phyloP scores from a whole-genome alignment of 805 yeast species.

The Metschnikowia gelsemii region DNA sequence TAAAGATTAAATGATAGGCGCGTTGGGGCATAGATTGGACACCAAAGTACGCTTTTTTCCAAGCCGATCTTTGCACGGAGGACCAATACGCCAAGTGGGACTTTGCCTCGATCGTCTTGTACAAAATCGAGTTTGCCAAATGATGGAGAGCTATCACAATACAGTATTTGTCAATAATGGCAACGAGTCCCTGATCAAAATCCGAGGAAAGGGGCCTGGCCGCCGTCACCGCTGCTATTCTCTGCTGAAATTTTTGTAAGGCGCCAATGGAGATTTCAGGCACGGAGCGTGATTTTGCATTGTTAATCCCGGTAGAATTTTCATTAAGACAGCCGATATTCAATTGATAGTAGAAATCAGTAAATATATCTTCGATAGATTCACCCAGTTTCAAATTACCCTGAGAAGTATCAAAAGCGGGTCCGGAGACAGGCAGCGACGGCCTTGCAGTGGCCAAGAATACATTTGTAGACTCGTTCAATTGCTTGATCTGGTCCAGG shows the following conservation, averaged over 20 bases:
- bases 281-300: slow-evolving; percentile 12
- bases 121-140: slow-evolving; percentile 34
- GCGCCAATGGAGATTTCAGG: slow-evolving; percentile 16
- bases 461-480: slow-evolving; percentile 22
- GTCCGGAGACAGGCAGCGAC: too few species aligned
- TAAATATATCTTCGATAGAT: slow-evolving; percentile 15
- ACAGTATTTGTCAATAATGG: slow-evolving; percentile 27
- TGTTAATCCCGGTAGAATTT: too few species aligned
- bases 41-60: slow-evolving; percentile 31
- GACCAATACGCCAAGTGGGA: slow-evolving; percentile 39
- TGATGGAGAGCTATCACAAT: slow-evolving; percentile 26
- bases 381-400: too few species aligned
- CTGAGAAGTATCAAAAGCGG: too few species aligned
- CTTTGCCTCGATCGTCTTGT: slow-evolving; percentile 33
- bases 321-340: too few species aligned
- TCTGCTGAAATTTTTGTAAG: slow-evolving; percentile 9
- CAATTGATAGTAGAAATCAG: slow-evolving; percentile 19
- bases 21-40: slow-evolving; percentile 37
- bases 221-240: slow-evolving; percentile 2
- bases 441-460: slow-evolving; percentile 30
- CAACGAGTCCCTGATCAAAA: slow-evolving; percentile 10
- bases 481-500: slow-evolving; percentile 22
- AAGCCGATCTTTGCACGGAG: slow-evolving; percentile 25
- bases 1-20: slow-evolving; percentile 1
- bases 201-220: too few species aligned